Evolutionary conservation across 108 stramenopile species (phyloP).

Genomic region (Fistulifera solaris): DNA sequence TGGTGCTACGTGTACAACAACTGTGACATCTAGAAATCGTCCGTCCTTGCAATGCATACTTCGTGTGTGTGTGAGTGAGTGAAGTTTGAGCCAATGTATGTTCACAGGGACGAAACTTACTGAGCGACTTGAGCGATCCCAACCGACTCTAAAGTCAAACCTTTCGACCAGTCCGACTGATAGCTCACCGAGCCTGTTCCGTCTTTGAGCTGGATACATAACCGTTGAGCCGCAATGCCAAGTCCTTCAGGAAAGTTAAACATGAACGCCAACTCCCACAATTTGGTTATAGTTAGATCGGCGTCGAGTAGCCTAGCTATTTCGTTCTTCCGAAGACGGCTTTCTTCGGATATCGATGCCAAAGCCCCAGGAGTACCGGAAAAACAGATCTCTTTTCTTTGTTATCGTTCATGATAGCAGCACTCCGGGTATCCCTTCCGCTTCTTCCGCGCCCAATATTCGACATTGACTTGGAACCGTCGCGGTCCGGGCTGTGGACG

Average conservation of each 20-base stretch:
- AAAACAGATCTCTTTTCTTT: too few species aligned
- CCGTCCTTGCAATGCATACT: conserved; percentile 82
- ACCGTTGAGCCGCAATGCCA: conserved; percentile 54
- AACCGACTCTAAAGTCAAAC: conserved; percentile 88
- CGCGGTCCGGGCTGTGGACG: conserved; percentile 37
- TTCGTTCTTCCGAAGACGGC: conserved; percentile 20
- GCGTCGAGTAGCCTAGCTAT: conserved; percentile 47
- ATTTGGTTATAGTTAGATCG: conserved; percentile 59
- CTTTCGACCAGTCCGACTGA: conserved; percentile 73
- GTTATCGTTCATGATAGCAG: too few species aligned
- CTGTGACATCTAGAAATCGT: conserved; percentile 73
- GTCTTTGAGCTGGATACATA: conserved; percentile 71
- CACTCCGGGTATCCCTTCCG: too few species aligned
- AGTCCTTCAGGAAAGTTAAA: conserved; percentile 87
- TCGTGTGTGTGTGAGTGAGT: background rate
- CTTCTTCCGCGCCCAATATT: too few species aligned
- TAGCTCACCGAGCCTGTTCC: conserved; percentile 28
- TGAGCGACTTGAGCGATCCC: conserved; percentile 90
- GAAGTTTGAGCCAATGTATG: background rate
- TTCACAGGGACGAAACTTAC: conserved; percentile 17
- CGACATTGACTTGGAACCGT: conserved; percentile 54
- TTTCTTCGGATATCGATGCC: conserved; percentile 22
- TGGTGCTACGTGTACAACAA: conserved; percentile 79
- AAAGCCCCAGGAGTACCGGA: conserved; percentile 71
- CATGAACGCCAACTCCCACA: conserved; percentile 82